Percentiles rank a stretch among this genome's conserved stretches.
Evolutionary conservation across 1,139 yeast genomes (phyloP).

Genomic region (Pichia sp.): DNA sequence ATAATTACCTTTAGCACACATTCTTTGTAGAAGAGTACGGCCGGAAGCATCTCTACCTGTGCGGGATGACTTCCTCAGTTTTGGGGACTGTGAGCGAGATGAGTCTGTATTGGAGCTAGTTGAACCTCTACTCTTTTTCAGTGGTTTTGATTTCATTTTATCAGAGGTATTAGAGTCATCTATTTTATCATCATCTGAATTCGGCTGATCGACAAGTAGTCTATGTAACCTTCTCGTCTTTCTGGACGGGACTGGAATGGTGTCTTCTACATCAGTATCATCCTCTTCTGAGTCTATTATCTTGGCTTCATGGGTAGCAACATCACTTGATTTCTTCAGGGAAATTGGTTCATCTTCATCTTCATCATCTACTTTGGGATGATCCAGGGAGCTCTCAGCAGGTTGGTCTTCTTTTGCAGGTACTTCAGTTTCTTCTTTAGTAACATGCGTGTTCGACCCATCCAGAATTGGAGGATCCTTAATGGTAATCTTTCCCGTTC

Average conservation of each 20-base stretch:
- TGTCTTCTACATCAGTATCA: slow-evolving; percentile 39
- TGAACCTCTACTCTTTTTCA: background rate
- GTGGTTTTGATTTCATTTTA: background rate
- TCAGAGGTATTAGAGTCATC: slow-evolving; percentile 2
- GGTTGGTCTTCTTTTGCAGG: background rate
- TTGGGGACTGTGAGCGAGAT: slow-evolving; percentile 22
- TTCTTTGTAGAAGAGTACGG: slow-evolving; percentile 66
- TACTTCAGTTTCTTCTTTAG: too few relatives aligned
- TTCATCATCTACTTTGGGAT: slow-evolving; percentile 3
- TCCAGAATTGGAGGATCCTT: too few relatives aligned
- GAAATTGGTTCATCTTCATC: slow-evolving; percentile 11
- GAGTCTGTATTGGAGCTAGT: background rate
- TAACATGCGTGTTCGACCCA: too few relatives aligned
- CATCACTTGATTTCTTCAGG: slow-evolving; percentile 2
- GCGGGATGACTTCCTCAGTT: slow-evolving; percentile 34
- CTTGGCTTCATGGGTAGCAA: too few relatives aligned
- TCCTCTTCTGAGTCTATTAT: slow-evolving; percentile 7
- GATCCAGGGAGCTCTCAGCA: too few relatives aligned
- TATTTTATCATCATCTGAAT: slow-evolving; percentile 16
- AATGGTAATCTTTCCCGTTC: too few relatives aligned
- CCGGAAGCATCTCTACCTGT: slow-evolving; percentile 79
- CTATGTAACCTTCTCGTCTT: slow-evolving; percentile 29
- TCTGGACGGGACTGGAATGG: slow-evolving; percentile 33
- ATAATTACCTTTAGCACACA: slow-evolving; percentile 73
- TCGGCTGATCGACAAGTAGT: slow-evolving; percentile 14